Base-by-base conservation (phyloP, 139 green algal genomes). In the Spirogloea muscicola region DNA sequence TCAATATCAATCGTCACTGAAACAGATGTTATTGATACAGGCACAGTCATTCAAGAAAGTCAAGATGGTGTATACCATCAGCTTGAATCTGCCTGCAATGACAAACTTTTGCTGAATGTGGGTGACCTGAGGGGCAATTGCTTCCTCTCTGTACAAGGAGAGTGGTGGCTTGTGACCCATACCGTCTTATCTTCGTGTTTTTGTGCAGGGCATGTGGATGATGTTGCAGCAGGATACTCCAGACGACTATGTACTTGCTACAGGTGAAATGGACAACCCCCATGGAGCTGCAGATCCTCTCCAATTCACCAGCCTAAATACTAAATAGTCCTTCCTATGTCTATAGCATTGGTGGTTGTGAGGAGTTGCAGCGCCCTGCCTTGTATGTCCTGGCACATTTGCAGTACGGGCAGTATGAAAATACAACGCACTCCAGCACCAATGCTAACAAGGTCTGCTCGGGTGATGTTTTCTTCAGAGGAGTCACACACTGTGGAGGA, bases 171-270 rank as follows among this genome's bases (percentile, higher is more conserved):
- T 51, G 13, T 51, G 13, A 25, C 13, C 16, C 13, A n/a, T 25
- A 25, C 13, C 13, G 43, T 16, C 13, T 51, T 10, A 25, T 25
- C 43, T 51, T 51, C 13, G 10, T 51, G 13, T 51, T 51, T 3
- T 16, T 68, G 34, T 73, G 34, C 67, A 77, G 69, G 52, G 38
- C 44, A 89, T 90, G 88, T 94, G 88, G 88, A 74, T 82, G 36
- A 94, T 94, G 74, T 83, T 94, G 38, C 89, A 94, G 74, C 84
- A 90, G 61, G 74, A 88, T 7, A 76, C 87, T 69, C 59, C 89
- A 5, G 74, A 87, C 27, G 89, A 94, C 60, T 94, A 84, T 71
- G 89, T 94, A 6, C 58, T 94, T 21, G 85, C 87, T 13, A 91
- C 88, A 6, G n/a, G n/a, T n/a, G n/a, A n/a, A n/a, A n/a, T n/a